Percentiles rank a stretch among this genome's conserved stretches.
These are phyloP conservation scores for Halenospora varia DNA, from an alignment of 495 filamentous ascomycete species.

Conservation along the genomic window DNA sequence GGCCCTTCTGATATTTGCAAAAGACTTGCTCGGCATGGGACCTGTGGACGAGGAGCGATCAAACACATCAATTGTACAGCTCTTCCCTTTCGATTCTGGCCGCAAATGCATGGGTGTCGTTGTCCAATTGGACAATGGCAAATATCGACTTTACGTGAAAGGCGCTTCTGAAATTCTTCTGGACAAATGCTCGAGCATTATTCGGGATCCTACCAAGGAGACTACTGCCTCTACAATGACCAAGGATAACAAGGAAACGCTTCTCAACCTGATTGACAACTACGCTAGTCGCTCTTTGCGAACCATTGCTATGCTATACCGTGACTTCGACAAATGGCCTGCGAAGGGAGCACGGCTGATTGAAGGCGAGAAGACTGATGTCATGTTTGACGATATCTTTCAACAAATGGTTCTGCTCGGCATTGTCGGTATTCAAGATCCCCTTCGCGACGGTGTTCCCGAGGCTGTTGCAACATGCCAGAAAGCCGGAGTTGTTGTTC, in stretches of 20 bases:
- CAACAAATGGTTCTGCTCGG: conserved; percentile 74
- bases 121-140: conserved; percentile 59
- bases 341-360: conserved; percentile 60
- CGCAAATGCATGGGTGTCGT: conserved; percentile 89
- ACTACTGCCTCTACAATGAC: conserved; percentile 52
- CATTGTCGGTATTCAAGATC: conserved; percentile 85
- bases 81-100: conserved; percentile 81
- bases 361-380: conserved; percentile 67
- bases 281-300: conserved; percentile 82
- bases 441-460: conserved; percentile 74
- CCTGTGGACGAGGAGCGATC: conserved; percentile 65
- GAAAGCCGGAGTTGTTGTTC: conserved; percentile 74
- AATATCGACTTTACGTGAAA: conserved; percentile 73
- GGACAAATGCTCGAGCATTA: conserved; percentile 62
- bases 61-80: conserved; percentile 63
- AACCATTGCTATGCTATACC: conserved; percentile 83
- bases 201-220: conserved; percentile 65
- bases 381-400: conserved; percentile 75
- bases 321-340: conserved; percentile 88
- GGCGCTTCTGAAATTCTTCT: conserved; percentile 88
- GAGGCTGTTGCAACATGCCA: conserved; percentile 72
- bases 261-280: conserved; percentile 62
- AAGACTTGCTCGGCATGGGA: conserved; percentile 72
- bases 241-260: conserved; percentile 50
- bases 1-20: conserved; percentile 70